Conservation (phyloP, 768 basidiomycete species). For the Auriscalpium orientale region DNA sequence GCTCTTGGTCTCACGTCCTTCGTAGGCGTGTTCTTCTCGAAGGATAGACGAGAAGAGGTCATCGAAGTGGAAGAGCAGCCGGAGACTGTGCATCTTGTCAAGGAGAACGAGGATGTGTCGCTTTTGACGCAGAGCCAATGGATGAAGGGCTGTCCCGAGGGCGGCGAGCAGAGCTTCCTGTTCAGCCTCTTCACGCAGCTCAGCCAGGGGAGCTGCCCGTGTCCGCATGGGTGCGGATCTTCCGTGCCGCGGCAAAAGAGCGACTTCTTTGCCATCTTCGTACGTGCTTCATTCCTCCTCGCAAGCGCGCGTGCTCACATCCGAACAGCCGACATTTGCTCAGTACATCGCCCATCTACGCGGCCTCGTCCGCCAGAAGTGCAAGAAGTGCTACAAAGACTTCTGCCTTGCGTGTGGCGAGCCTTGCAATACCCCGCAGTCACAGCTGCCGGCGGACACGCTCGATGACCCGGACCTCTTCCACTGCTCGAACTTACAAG, state of each 20-base stretch:
- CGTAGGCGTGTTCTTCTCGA: conserved; percentile 88
- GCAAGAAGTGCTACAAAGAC: conserved; percentile 28
- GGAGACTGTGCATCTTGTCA: conserved; percentile 38
- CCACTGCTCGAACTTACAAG: conserved; percentile 87
- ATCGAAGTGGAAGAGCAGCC: conserved; percentile 85
- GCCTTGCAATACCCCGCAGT: conserved; percentile 20
- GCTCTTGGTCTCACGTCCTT: neutral
- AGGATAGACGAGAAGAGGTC: conserved; percentile 85
- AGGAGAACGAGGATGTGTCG: conserved; percentile 40
- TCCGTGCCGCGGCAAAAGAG: conserved; percentile 52
- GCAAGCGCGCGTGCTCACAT: conserved; percentile 5
- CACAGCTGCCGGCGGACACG: conserved; percentile 20
- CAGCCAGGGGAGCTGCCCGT: conserved; percentile 51
- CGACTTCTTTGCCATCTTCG: conserved; percentile 80
- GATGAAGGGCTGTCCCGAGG: conserved; percentile 97
- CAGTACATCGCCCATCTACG: conserved; percentile 61
- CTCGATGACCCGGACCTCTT: conserved; percentile 56
- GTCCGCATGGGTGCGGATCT: conserved; percentile 71
- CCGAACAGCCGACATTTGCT: conserved; percentile 57
- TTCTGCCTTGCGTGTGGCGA: conserved; percentile 46
- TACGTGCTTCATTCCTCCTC: conserved; percentile 35
- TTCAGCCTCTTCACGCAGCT: conserved; percentile 80
- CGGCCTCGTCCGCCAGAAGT: conserved; percentile 49
- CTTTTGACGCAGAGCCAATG: conserved; percentile 86
- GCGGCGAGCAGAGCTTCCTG: conserved; percentile 81